Evolutionary conservation across 73 alveolate species (phyloP).

Genomic region (Loxodes magnus): DNA sequence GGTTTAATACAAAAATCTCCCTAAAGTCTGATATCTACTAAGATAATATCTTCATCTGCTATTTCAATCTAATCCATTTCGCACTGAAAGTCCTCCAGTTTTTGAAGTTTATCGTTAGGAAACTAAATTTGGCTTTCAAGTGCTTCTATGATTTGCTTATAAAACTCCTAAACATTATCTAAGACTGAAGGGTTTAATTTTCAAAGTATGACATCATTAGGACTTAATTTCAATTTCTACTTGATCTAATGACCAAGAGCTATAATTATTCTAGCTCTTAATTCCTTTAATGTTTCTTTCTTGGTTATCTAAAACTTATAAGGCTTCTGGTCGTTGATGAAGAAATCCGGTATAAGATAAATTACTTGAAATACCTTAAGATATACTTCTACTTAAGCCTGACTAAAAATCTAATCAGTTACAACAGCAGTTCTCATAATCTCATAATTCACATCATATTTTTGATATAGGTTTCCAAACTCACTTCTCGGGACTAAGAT

Average conservation of each 20-base stretch:
- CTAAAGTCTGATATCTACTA: constrained; percentile 7
- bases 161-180: not conserved
- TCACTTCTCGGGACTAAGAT: not conserved
- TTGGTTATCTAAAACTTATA: not conserved
- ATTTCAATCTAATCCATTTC: not conserved
- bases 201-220: not conserved
- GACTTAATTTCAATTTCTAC: not conserved
- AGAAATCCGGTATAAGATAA: not conserved
- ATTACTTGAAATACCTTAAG: not conserved
- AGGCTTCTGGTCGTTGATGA: constrained; percentile 12
- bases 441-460: not conserved
- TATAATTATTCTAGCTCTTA: too few relatives aligned
- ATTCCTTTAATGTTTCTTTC: too few relatives aligned
- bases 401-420: not conserved
- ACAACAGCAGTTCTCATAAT: not conserved
- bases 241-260: too few relatives aligned
- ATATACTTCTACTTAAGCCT: not conserved
- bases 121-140: not conserved
- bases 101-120: not conserved
- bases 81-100: not conserved
- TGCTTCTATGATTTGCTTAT: not conserved
- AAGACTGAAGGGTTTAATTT: not conserved
- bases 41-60: not conserved
- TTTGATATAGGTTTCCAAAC: not conserved
- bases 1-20: not conserved